Evolutionary conservation across 2,329 filamentous ascomycete genomes (phyloP), one percentile per base, ranked within the genome.

Genomic region (Leptographium procerum): DNA sequence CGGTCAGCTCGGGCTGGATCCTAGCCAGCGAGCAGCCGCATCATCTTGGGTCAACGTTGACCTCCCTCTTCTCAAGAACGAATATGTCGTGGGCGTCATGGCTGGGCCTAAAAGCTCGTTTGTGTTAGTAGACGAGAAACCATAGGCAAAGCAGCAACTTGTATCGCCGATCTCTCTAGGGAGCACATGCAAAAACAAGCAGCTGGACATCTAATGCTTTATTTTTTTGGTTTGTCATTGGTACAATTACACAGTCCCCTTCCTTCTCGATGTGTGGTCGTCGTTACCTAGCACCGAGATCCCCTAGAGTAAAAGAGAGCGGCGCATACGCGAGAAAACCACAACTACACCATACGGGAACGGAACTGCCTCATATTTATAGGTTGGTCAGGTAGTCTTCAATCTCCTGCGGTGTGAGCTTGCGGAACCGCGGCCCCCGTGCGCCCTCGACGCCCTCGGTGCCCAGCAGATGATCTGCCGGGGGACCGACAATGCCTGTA

Each of bases 361-460:
- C 16, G 29, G 19, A 19, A 24, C 22, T 50, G 40, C 19, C n/a
- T 22, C 13, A 6, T 3, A 59, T 70, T 85, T 82, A 97, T 82
- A 99, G 84, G 82, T 96, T 97, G 73, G 94, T 97, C 74, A 99
- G 78, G 78, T 99, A 99, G 74, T 99, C 94, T 79, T 99, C 94
- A 70, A 99, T 97, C 78, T 99, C 94, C 76, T 96, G 90, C 69
- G 95, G 91, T 68, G 84, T 96, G 74, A 99, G 78, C 82, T 96
- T 95, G 74, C 91, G 83, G 83, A 96, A 96, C 63, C 91, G 83
- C 60, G 91, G 91, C 51, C 91, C 91, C 65, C 85, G 82, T 24
- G 89, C 88, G 62, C 88, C 89, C 68, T 92, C 87, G 13, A 95
- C 89, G 61, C 91, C 91, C 72, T 95, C 91, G 62, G 91, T 88